Percentiles rank a stretch among this genome's conserved stretches.
These are phyloP conservation scores for Alternaria solani DNA, from an alignment of 2,329 filamentous ascomycete species.

Conservation along the genomic window DNA sequence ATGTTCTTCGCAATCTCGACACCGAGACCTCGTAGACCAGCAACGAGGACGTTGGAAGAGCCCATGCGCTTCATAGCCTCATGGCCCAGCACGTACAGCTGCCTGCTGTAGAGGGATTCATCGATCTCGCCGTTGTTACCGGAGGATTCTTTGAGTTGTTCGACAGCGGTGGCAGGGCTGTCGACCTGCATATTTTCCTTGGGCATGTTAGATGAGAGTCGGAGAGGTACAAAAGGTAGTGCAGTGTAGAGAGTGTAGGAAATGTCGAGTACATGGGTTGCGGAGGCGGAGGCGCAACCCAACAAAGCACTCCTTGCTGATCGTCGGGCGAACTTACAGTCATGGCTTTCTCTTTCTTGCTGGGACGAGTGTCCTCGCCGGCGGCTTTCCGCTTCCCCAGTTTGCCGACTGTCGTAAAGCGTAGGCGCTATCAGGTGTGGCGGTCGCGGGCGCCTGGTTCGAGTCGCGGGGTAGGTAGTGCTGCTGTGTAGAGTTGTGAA, in stretches of 20 bases:
- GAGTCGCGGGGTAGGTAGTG: slow-evolving; percentile 29
- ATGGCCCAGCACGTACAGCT: slow-evolving; percentile 76
- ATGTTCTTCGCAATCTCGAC: slow-evolving; percentile 99
- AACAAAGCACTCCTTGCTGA: neutral
- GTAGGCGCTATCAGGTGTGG: slow-evolving; percentile 34
- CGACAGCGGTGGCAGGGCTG: slow-evolving; percentile 64
- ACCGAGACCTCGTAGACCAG: slow-evolving; percentile 91
- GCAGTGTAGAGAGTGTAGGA: neutral
- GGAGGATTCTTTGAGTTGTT: slow-evolving; percentile 63
- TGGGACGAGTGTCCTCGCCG: slow-evolving; percentile 50
- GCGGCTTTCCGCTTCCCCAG: slow-evolving; percentile 54
- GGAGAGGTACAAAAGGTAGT: slow-evolving; percentile 10
- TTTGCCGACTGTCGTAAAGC: slow-evolving; percentile 46
- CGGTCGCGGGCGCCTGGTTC: slow-evolving; percentile 21
- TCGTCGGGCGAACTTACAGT: slow-evolving; percentile 42
- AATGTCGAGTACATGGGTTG: slow-evolving; percentile 15
- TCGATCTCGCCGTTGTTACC: slow-evolving; percentile 67
- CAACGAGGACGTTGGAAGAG: slow-evolving; percentile 90
- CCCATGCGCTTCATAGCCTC: slow-evolving; percentile 99
- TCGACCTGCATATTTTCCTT: slow-evolving; percentile 71
- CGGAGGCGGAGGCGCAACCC: slow-evolving; percentile 23
- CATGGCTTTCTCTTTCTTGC: slow-evolving; percentile 54
- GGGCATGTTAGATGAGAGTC: slow-evolving; percentile 12
- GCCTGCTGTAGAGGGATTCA: slow-evolving; percentile 72
- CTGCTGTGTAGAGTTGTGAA: neutral